Evolutionary conservation across 116 monocot genomes (phyloP).

Genomic region (Phalaenopsis hybrid): DNA sequence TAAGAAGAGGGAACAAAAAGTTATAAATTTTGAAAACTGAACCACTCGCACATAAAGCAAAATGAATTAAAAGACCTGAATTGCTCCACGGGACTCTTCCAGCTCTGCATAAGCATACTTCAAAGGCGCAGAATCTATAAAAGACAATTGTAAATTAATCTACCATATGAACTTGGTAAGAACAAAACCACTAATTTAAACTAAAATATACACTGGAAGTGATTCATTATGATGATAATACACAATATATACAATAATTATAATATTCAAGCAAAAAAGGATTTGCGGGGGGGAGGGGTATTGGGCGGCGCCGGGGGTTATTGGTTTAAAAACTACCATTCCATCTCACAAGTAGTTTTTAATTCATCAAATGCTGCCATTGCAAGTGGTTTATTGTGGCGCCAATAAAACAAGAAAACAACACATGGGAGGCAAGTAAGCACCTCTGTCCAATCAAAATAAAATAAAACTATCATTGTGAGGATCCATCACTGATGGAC

Average conservation of each 20-base stretch:
- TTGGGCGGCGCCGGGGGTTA: no score
- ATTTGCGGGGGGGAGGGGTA: not conserved
- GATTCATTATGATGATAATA: not conserved
- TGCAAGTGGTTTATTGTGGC: no score
- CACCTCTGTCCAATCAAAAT: no score
- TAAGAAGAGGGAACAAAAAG: conserved; percentile 9
- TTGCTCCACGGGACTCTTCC: no score
- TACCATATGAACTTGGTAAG: not conserved
- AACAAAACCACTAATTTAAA: not conserved
- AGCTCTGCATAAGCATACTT: conserved; percentile 6
- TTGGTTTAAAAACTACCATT: no score
- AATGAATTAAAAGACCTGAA: not conserved
- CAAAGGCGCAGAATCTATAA: conserved; percentile 71
- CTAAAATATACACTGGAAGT: not conserved
- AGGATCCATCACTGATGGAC: no score
- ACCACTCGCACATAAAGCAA: conserved; percentile 4
- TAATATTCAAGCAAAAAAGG: not conserved
- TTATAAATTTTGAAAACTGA: not conserved
- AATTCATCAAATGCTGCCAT: no score
- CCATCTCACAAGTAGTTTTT: no score
- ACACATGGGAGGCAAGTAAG: no score
- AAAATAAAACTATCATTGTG: no score
- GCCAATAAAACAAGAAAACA: no score
- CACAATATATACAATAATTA: no score
- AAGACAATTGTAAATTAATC: conserved; percentile 8